Evolutionary conservation across 164 flowering plant species (phyloP), one percentile per base, ranked within the genome.

Genomic region (Stephania cephalantha): DNA sequence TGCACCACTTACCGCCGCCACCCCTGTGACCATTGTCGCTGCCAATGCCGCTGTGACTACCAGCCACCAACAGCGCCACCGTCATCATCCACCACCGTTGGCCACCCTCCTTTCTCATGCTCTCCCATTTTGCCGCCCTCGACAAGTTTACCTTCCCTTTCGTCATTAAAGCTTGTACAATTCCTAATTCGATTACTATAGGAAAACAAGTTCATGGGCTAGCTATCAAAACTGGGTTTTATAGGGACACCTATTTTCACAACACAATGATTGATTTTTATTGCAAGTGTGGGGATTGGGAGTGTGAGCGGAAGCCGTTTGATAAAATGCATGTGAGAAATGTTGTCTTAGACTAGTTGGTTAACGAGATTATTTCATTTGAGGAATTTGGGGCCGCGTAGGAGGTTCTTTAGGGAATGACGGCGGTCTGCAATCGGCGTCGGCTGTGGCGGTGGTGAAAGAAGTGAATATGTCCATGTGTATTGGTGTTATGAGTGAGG

Each of bases 91-190:
- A n/a, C n/a, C n/a, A n/a, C n/a, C n/a, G n/a, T n/a, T n/a, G n/a
- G n/a, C n/a, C n/a, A n/a, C 69, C 88, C 30, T 90, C 80, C 82
- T 79, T 79, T 44, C 76, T 78, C 63, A 91, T 90, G 92, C 70
- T 87, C 20, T 50, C 58, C 42, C 71, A 67, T 7, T 84, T 85
- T 30, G 78, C 84, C 6, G 46, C 46, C 0, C 89, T 87, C 11
- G 92, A 90, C 69, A 87, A 89, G 64, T 90, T 88, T 81, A 86
- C 95, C n/a, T 89, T 87, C 76, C 90, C 92, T 0, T 89, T 88
- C 71, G 87, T 87, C 44, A 78, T 89, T 73, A 89, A 86, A 72
- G 92, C 92, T 11, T 90, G 92, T 74, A n/a, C 78, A 2, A 78
- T 78, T 13, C 48, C 73, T 12, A 80, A 72, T 48, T 75, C 68